Percentiles rank a stretch among this genome's conserved stretches.
phyloP scores from a whole-genome alignment of 2,329 filamentous ascomycete species.

The Leptographium radiaticola region DNA sequence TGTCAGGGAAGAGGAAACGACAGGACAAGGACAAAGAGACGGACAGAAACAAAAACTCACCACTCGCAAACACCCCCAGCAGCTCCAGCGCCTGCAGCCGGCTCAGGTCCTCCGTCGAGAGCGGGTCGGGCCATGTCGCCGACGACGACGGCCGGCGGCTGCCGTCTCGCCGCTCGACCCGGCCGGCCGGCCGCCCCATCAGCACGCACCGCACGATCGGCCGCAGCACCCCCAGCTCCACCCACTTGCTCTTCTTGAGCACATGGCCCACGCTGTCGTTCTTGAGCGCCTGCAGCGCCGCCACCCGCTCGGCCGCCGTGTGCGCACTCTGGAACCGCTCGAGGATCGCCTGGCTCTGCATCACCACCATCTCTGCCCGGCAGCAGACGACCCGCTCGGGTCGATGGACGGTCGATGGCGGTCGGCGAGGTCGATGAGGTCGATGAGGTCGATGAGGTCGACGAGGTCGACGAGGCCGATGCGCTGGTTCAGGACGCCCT shows the following conservation, averaged over 20 bases:
- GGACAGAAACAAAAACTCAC: constrained; percentile 30
- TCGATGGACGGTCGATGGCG: background rate
- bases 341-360: constrained; percentile 39
- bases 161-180: constrained; percentile 25
- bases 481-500: too few species aligned
- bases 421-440: too few species aligned
- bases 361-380: constrained; percentile 33
- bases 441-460: too few species aligned
- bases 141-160: constrained; percentile 8
- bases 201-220: constrained; percentile 37
- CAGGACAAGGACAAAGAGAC: background rate
- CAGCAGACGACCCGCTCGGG: background rate
- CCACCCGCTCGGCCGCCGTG: constrained; percentile 36
- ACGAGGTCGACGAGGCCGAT: too few species aligned
- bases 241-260: constrained; percentile 70
- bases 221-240: constrained; percentile 55
- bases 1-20: background rate
- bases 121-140: constrained; percentile 18
- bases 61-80: constrained; percentile 73
- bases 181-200: constrained; percentile 18
- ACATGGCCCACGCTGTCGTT: constrained; percentile 83
- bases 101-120: constrained; percentile 52
- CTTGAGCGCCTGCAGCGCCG: constrained; percentile 61
- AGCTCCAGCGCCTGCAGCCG: constrained; percentile 72
- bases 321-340: constrained; percentile 43